These are phyloP conservation scores for Calocybe gangraenosa DNA, from an alignment of 768 basidiomycete species.

Conservation along the genomic window DNA sequence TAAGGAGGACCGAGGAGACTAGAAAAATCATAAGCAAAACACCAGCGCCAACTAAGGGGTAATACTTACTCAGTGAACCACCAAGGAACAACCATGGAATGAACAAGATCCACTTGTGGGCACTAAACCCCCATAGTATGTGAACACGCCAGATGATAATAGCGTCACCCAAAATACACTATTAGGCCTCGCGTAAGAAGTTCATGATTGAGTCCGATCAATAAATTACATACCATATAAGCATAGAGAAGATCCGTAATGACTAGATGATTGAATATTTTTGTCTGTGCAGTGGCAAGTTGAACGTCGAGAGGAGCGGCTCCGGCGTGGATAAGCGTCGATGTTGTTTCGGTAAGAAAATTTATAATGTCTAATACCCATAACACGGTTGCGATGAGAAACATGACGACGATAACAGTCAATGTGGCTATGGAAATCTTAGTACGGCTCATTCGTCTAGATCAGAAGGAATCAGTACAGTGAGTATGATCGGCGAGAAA, in stretches of 20 bases:
- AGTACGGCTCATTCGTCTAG: constrained; percentile 4
- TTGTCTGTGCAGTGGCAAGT: not conserved
- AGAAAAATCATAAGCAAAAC: not conserved
- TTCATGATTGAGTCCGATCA: not conserved
- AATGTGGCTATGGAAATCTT: constrained; percentile 1
- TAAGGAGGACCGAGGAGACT: constrained; percentile 4
- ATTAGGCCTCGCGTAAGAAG: not conserved
- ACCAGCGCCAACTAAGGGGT: not conserved
- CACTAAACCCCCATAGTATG: not conserved
- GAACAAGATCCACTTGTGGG: constrained; percentile 3
- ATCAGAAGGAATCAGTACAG: not conserved
- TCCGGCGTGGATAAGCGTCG: constrained; percentile 3
- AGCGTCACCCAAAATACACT: constrained; percentile 8
- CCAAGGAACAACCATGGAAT: constrained; percentile 4
- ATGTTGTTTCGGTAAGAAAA: constrained; percentile 4
- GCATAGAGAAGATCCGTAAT: constrained; percentile 7
- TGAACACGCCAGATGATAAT: constrained; percentile 9
- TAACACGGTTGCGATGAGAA: constrained; percentile 1
- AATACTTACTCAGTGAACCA: constrained; percentile 1
- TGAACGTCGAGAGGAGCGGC: constrained; percentile 5
- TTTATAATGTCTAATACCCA: constrained; percentile 6
- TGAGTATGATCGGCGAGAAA: not conserved
- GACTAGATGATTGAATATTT: constrained; percentile 1
- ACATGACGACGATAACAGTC: constrained; percentile 1
- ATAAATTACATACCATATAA: constrained; percentile 4